Percentiles rank a stretch among this genome's conserved stretches.
Conservation (phyloP, 352 stramenopile genomes). For the Phytophthora rubi region DNA sequence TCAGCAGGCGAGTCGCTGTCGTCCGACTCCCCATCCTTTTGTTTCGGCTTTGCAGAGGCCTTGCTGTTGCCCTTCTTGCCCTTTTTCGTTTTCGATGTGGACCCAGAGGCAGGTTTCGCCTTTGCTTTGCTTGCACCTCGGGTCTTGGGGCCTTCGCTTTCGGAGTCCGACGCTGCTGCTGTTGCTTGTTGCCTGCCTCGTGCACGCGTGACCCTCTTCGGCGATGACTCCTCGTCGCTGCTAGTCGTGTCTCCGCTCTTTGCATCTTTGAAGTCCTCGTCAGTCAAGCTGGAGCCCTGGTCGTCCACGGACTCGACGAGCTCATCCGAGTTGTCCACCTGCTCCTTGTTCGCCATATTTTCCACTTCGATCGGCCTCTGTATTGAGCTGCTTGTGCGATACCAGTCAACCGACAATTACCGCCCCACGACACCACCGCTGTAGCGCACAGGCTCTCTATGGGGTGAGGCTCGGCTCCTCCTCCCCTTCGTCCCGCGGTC, state of each 20-base stretch:
- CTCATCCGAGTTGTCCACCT: conserved; percentile 15
- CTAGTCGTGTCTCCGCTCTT: conserved; percentile 37
- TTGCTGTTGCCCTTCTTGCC: conserved; percentile 20
- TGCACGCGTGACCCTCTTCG: conserved; percentile 32
- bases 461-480: conserved; percentile 13
- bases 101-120: conserved; percentile 1
- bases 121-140: conserved; percentile 32
- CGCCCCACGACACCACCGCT: not conserved
- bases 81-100: conserved; percentile 17
- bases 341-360: conserved; percentile 28
- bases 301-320: conserved; percentile 7
- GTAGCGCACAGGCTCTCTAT: not conserved
- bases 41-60: conserved; percentile 8
- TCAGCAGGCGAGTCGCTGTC: conserved; percentile 57
- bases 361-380: not conserved
- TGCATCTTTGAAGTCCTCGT: conserved; percentile 21
- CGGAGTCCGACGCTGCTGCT: conserved; percentile 22
- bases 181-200: conserved; percentile 10
- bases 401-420: not conserved
- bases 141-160: conserved; percentile 28
- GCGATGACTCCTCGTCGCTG: conserved; percentile 27
- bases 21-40: conserved; percentile 43
- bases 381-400: not conserved
- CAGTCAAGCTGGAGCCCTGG: conserved; percentile 3
- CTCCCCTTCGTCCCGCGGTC: conserved; percentile 6